A percentile compares a stretch with the other conserved stretches of the same genome.
Evolutionary conservation across 768 basidiomycete genomes (phyloP).

Genomic region (Leccinum barrowsii): DNA sequence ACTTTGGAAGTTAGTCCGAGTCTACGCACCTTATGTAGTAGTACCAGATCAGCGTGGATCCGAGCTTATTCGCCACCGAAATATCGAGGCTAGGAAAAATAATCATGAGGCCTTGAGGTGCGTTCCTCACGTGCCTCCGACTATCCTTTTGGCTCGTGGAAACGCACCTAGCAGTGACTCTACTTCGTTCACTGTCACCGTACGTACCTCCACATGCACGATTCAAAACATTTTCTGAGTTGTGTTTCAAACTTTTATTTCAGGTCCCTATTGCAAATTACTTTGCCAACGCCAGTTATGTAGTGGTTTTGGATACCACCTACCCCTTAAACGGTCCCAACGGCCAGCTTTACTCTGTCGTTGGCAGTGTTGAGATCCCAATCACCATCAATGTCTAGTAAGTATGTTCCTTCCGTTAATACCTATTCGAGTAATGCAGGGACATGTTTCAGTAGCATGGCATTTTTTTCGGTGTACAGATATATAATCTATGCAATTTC

Average conservation of each 20-base stretch:
- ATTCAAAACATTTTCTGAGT: neutral
- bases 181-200: neutral
- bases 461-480: too few species aligned
- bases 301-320: constrained; percentile 24
- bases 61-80: too few species aligned
- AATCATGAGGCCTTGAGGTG: too few species aligned
- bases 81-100: too few species aligned
- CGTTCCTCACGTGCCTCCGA: constrained; percentile 9
- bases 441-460: too few species aligned
- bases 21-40: too few species aligned
- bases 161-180: neutral
- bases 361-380: constrained; percentile 16
- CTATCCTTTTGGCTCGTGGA: constrained; percentile 20
- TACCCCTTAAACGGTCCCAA: constrained; percentile 18
- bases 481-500: too few species aligned
- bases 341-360: neutral
- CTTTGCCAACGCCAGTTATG: constrained; percentile 7
- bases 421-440: neutral
- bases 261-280: constrained; percentile 26
- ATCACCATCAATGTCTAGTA: constrained; percentile 19
- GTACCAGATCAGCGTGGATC: too few species aligned
- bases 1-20: too few species aligned
- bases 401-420: neutral
- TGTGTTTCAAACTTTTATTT: neutral
- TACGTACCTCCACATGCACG: neutral